Base-by-base conservation (phyloP, 306 rosid genomes). In the Castanea mollissima region DNA sequence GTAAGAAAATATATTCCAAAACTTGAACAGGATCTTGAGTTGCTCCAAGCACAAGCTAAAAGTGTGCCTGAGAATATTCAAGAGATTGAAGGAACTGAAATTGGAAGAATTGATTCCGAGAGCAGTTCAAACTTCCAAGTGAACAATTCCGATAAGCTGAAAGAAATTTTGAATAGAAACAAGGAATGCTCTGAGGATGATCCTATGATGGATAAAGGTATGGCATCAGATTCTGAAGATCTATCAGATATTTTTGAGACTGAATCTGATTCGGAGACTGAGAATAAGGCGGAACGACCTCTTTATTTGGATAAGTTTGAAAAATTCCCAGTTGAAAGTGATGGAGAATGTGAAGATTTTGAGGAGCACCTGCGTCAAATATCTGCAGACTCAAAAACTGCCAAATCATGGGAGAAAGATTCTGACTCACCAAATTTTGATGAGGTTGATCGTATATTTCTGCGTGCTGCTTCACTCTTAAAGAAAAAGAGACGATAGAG, bases 1-100 rank as follows among this genome's bases (percentile, higher is more conserved):
- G 94, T 95, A 71, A 86, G 96, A 82, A 91, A 87, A 83, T 69
- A 90, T 60, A 91, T 92, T 75, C 99, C 98, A 11, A 90, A 77
- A 80, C 96, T 95, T 4, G 86, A 90, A 76, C 97, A 92, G 75
- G 97, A 91, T 69, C 96, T 95, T 71, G 90, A 86, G 84, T 88
- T 95, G 80, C 91, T 95, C 79, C 92, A 80, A 74, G 92, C 90
- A 55, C 96, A 77, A 80, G 87, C 86, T n/a, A 60, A 79, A 81
- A 86, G 83, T 76, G 34, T 78, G 14, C 69, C 62, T 49, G 91
- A 87, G 63, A 76, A 83, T 60, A 72, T 64, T 69, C 89, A 86
- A 77, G 87, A 76, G 84, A 67, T 59, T 77, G 86, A 74, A 76
- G 87, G 76, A 34, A 86, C 73, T 79, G 86, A 79, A 51, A 49